Conservation (phyloP, 2,329 filamentous ascomycete genomes). For the Pseudogymnoascus destructans region DNA sequence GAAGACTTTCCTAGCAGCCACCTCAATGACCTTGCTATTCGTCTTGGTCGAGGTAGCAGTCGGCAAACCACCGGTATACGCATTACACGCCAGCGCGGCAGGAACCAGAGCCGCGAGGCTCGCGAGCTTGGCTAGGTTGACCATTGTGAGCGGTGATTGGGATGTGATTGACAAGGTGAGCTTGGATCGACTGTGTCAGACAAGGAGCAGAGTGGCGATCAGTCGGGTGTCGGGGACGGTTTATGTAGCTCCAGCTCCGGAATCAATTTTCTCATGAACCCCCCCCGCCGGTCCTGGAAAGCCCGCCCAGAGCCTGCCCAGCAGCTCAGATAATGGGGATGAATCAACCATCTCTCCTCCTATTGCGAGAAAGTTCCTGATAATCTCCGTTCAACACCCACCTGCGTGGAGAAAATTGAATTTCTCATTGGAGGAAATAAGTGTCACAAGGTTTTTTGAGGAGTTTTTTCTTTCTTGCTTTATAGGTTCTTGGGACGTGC, state of each 20-base stretch:
- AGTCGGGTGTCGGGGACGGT: not conserved
- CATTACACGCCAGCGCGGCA: slow-evolving; percentile 23
- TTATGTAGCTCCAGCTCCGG: not conserved
- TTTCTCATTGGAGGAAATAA: not conserved
- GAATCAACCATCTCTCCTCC: not conserved
- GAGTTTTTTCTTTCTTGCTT: not conserved
- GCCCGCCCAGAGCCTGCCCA: not conserved
- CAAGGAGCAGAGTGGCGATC: not conserved
- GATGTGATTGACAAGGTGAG: not conserved
- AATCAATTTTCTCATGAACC: not conserved
- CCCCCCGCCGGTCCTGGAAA: not conserved
- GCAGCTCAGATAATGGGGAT: not conserved
- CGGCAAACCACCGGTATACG: slow-evolving; percentile 25
- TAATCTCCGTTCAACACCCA: not conserved
- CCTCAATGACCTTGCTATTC: slow-evolving; percentile 25
- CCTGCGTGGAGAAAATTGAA: not conserved
- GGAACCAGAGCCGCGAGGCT: slow-evolving; percentile 21
- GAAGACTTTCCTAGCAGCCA: slow-evolving; percentile 24
- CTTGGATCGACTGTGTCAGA: not conserved
- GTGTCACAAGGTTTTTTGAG: not conserved
- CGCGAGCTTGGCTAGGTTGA: slow-evolving; percentile 6
- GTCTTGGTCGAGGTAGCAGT: slow-evolving; percentile 21
- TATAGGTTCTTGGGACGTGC: not conserved
- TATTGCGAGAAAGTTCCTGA: not conserved
- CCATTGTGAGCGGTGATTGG: not conserved